phyloP scores from a whole-genome alignment of 2,329 filamentous ascomycete genomes.

The Fusarium multiceps region DNA sequence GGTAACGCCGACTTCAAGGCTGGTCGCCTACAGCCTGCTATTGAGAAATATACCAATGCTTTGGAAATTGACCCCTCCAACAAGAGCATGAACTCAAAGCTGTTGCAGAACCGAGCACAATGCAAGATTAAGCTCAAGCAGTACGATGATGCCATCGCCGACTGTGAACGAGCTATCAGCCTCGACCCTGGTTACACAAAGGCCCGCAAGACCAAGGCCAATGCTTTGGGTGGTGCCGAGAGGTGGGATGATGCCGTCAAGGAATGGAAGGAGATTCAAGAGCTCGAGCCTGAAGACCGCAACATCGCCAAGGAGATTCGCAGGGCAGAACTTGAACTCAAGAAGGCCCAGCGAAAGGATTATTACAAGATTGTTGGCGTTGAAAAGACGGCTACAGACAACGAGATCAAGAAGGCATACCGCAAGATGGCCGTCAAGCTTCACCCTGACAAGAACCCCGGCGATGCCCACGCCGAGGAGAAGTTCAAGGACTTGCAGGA shows the following conservation, averaged over 20 bases:
- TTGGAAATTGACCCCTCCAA: slow-evolving; percentile 88
- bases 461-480: slow-evolving; percentile 83
- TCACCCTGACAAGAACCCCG: slow-evolving; percentile 97
- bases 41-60: slow-evolving; percentile 85
- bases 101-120: slow-evolving; percentile 91
- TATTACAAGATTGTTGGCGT: slow-evolving; percentile 98
- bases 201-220: slow-evolving; percentile 93
- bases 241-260: slow-evolving; percentile 92
- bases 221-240: slow-evolving; percentile 84
- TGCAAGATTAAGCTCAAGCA: slow-evolving; percentile 87
- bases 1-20: slow-evolving; percentile 92
- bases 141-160: slow-evolving; percentile 81
- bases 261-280: slow-evolving; percentile 87
- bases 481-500: slow-evolving; percentile 98
- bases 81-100: slow-evolving; percentile 92
- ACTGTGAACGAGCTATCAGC: slow-evolving; percentile 85
- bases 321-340: slow-evolving; percentile 91
- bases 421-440: slow-evolving; percentile 92
- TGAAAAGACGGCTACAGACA: slow-evolving; percentile 84
- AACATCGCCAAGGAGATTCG: slow-evolving; percentile 86
- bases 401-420: slow-evolving; percentile 96
- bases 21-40: slow-evolving; percentile 80
- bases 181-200: slow-evolving; percentile 89
- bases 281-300: slow-evolving; percentile 84
- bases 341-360: slow-evolving; percentile 97